Evolutionary conservation across 78 protist genomes (phyloP), one percentile per base, ranked within the genome.

Genomic region (Chrysochromulina parva): DNA sequence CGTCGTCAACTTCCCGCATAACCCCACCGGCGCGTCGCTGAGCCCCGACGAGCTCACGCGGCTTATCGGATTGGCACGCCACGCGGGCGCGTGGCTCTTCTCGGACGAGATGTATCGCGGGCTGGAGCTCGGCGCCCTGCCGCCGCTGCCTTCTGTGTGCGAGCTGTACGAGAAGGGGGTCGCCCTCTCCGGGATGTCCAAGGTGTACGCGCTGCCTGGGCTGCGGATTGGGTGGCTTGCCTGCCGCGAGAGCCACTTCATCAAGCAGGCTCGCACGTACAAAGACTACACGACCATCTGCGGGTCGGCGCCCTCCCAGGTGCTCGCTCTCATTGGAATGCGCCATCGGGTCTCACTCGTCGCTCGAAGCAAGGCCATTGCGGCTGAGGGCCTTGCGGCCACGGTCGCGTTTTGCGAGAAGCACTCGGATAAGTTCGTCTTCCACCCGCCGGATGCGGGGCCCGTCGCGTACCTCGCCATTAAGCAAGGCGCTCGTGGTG

Each of bases 61-160:
- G 38, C 38, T 38, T 38, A 17, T 71, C 52, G 13, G 26, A 6
- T 53, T 71, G 5, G 80, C 80, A 7, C 17, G 53, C 1, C 11
- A 38, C 20, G 20, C 5, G 14, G 80, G 80, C 28, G 16, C 26
- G 17, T 71, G 50, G 53, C 50, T 71, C 22, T 38, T 71, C 55
- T 47, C 55, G 20, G 84, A 54, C 47, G 71, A 82, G 67, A 82
- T 82, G 88, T 82, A 82, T n/a, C 38, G 88, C 14, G 88, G 88
- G 65, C 88, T 82, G 54, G 88, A 82, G 67, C 88, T n/a, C 48
- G 67, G 59, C 60, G 28, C 48, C 52, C 20, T 47, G 50, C 50
- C 69, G 16, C 54, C 13, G 7, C 69, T 82, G 52, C 88, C 71
- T 2, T 66, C 88, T 7, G 88, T 69, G 24, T 54, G 16, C 24